Conservation (phyloP, 306 rosid species). For the Alnus glutinosa region DNA sequence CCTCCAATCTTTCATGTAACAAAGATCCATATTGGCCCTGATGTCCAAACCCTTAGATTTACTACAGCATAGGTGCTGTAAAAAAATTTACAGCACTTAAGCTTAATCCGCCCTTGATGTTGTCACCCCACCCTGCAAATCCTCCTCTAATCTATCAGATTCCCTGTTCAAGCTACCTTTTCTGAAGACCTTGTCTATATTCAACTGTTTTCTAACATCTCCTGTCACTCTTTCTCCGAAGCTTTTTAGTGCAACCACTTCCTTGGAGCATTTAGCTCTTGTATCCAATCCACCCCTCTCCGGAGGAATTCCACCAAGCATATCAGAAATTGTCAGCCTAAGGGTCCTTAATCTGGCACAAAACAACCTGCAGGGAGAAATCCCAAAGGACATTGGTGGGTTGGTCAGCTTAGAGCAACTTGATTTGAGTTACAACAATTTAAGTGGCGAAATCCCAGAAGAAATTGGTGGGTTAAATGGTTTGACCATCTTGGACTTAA, state of each 20-base stretch:
- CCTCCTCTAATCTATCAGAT: slow-evolving; percentile 49
- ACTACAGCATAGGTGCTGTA: too few relatives aligned
- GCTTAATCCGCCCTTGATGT: too few relatives aligned
- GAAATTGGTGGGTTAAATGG: slow-evolving; percentile 60
- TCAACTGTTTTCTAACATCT: slow-evolving; percentile 66
- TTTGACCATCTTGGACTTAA: slow-evolving; percentile 70
- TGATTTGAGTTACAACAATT: slow-evolving; percentile 67
- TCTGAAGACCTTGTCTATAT: slow-evolving; percentile 68
- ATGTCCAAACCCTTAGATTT: too few relatives aligned
- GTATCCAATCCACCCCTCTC: slow-evolving; percentile 66
- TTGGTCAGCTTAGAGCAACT: slow-evolving; percentile 62
- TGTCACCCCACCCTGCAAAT: slow-evolving; percentile 72
- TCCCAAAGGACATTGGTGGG: slow-evolving; percentile 51
- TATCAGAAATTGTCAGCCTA: slow-evolving; percentile 41
- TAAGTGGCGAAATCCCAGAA: slow-evolving; percentile 66
- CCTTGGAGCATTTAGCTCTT: slow-evolving; percentile 66
- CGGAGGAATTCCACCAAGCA: slow-evolving; percentile 58
- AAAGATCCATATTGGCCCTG: slow-evolving; percentile 78
- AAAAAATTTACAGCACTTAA: too few relatives aligned
- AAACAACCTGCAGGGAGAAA: slow-evolving; percentile 54
- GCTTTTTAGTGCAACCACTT: slow-evolving; percentile 57
- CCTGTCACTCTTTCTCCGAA: slow-evolving; percentile 44
- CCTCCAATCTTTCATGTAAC: slow-evolving; percentile 70
- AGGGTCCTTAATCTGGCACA: slow-evolving; percentile 68
- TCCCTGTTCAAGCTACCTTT: slow-evolving; percentile 62